Conservation (phyloP, 371 early-diverging fungal genomes). For the Syncephalastrum contaminatum region DNA sequence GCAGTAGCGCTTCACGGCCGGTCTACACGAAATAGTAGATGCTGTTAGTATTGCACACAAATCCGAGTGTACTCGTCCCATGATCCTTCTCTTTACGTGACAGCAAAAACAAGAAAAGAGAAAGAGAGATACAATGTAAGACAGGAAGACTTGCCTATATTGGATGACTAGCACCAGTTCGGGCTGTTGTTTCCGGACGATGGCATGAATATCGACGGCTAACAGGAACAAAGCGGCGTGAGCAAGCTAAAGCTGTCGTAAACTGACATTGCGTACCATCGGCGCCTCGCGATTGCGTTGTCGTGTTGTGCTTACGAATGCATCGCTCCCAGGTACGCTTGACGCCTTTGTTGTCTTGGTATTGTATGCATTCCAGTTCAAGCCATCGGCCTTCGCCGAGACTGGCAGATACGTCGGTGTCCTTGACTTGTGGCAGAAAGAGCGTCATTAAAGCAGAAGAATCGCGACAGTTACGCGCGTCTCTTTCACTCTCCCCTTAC, state of each 20-base stretch:
- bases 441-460: neutral
- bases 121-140: neutral
- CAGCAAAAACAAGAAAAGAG: neutral
- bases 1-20: conserved; percentile 51
- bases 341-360: conserved; percentile 27
- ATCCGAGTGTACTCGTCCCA: neutral
- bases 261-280: conserved; percentile 31
- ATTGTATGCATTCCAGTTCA: conserved; percentile 39
- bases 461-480: too few species aligned
- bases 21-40: conserved; percentile 29
- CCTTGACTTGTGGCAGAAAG: conserved; percentile 7
- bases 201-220: conserved; percentile 56
- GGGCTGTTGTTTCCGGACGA: conserved; percentile 37
- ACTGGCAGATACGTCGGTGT: neutral
- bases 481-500: too few species aligned
- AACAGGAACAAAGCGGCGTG: conserved; percentile 3
- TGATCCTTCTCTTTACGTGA: neutral
- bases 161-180: conserved; percentile 57
- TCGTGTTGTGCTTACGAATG: conserved; percentile 22
- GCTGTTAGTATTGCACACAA: neutral
- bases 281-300: conserved; percentile 3
- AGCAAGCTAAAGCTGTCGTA: neutral
- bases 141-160: conserved; percentile 36
- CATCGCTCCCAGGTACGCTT: conserved; percentile 48
- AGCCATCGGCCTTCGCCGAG: conserved; percentile 52